Evolutionary conservation across 1,284 basidiomycete species (phyloP).

Genomic region (Entoloma clypeatum): DNA sequence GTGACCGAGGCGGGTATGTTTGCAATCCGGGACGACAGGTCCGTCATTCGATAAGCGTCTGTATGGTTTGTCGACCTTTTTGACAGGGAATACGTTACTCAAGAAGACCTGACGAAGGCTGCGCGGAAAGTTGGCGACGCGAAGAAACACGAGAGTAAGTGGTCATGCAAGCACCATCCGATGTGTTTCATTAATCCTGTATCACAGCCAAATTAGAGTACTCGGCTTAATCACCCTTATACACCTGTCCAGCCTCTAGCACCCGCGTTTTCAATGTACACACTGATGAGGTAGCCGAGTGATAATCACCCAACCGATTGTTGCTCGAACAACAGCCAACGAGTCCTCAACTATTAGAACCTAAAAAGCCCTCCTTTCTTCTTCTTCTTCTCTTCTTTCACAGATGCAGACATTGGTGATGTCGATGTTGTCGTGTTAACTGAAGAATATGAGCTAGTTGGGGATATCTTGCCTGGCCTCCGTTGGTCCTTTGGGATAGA

Average conservation of each 20-base stretch:
- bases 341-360: conserved; percentile 36
- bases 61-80: neutral
- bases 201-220: conserved; percentile 46
- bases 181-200: conserved; percentile 9
- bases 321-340: conserved; percentile 2
- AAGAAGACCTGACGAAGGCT: conserved; percentile 98
- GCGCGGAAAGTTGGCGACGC: conserved; percentile 93
- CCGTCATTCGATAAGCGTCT: conserved; percentile 19
- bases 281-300: neutral
- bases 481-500: conserved; percentile 28
- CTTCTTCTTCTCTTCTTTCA: conserved; percentile 71
- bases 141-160: conserved; percentile 92
- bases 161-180: conserved; percentile 1
- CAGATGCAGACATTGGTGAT: conserved; percentile 21
- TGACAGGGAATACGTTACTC: conserved; percentile 79
- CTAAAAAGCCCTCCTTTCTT: conserved; percentile 74
- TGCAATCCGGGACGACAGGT: conserved; percentile 94
- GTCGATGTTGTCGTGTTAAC: conserved; percentile 40
- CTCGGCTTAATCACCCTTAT: conserved; percentile 29
- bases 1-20: conserved; percentile 99
- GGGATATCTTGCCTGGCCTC: conserved; percentile 38
- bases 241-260: conserved; percentile 13
- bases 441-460: conserved; percentile 47
- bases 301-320: neutral
- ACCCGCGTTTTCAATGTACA: no score